Evolutionary conservation across 1,139 yeast genomes (phyloP), one percentile per base, ranked within the genome.

Genomic region (Protomyces inundatus): DNA sequence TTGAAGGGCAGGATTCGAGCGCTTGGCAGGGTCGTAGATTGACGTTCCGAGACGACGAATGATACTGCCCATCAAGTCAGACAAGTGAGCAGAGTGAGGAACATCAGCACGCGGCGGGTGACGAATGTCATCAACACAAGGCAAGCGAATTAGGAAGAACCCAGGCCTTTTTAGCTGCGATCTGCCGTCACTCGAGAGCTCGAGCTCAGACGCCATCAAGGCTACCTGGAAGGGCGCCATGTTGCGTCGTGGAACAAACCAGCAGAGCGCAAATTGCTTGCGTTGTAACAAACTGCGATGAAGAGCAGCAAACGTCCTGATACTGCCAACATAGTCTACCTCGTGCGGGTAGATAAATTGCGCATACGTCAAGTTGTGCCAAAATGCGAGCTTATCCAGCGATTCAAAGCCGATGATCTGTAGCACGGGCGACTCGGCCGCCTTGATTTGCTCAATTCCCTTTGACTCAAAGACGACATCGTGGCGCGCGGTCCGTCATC

Each of bases 401-500:
- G 85, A 82, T 64, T 82, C 80, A 73, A 90, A 90, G 0, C 96
- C 95, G 7, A 90, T 69, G 1, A 91, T 74, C 66, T 84, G 82
- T 45, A 85, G 71, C 36, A 76, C 74, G 0, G 84, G 80, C 2
- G 74, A 76, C 4, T 74, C 75, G 64, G 79, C 77, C 40, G 73
- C 70, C 37, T 76, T 71, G 2, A 81, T 68, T 45, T 73, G 68
- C 2, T 68, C 68, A 6, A 78, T 66, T 46, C 76, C 76, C 4
- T 77, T 76, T 0, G 74, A 74, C 6, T 76, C 75, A 12, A 83
- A 71, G 2, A 76, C 75, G 6, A 83, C 72, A 68, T 83, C 80
- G 70, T 84, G 69, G 56, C 12, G 57, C 56, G 16, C 65, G 12
- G 70, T 36, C 45, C 23, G 46, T 45, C 51, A 73, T 72, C 58